These are phyloP conservation scores for Leishmania aethiopica DNA, from an alignment of 208 protist species.

Conservation along the genomic window DNA sequence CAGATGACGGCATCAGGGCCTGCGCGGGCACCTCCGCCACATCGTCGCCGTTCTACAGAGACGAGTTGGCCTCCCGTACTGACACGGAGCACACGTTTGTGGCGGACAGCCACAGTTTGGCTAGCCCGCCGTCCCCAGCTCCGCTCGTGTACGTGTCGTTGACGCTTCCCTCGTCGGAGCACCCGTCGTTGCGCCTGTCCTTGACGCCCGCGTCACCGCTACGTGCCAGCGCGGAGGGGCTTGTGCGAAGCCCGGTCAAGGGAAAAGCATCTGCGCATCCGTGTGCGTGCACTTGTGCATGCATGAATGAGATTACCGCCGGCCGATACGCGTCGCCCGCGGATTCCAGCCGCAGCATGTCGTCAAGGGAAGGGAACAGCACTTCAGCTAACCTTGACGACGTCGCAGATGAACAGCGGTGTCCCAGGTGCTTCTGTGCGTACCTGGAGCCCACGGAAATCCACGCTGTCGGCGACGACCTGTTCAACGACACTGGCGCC, in stretches of 20 bases:
- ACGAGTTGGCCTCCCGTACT: slow-evolving; percentile 16
- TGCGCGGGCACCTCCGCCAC: background rate
- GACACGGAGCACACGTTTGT: slow-evolving; percentile 10
- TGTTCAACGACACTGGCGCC: background rate
- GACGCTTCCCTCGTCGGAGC: background rate
- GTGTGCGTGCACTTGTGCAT: background rate
- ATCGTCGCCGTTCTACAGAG: slow-evolving; percentile 6
- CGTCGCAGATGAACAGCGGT: background rate
- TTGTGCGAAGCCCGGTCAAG: background rate
- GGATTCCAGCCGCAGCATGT: background rate
- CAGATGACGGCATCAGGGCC: background rate
- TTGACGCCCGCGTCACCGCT: background rate
- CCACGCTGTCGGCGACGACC: background rate
- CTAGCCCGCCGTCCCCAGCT: slow-evolving; percentile 7
- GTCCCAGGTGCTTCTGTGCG: background rate
- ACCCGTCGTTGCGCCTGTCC: background rate
- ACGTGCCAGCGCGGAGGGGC: background rate
- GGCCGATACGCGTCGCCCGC: background rate
- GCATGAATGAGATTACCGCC: no score
- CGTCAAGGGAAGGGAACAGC: background rate
- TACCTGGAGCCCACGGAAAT: background rate
- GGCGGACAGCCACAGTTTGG: background rate
- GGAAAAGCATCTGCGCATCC: background rate
- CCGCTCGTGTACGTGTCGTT: slow-evolving; percentile 16
- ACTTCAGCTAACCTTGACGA: background rate